These are phyloP conservation scores for Grosmannia huntii DNA, from an alignment of 2,329 filamentous ascomycete genomes.

Conservation along the genomic window DNA sequence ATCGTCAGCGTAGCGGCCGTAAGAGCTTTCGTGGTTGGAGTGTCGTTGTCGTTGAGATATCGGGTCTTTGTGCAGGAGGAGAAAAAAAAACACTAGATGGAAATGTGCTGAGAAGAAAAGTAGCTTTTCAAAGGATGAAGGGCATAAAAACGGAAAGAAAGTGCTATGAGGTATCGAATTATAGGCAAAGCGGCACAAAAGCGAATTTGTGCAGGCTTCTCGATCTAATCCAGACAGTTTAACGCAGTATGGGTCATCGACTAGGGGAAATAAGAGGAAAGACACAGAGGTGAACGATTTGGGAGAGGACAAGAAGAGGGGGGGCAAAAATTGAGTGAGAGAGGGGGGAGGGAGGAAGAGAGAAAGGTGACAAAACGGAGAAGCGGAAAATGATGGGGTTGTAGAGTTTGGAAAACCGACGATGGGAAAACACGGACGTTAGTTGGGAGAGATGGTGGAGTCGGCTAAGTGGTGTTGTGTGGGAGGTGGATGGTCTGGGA, in stretches of 20 bases:
- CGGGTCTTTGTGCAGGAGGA: neutral
- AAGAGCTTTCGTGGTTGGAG: neutral
- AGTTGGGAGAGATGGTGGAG: neutral
- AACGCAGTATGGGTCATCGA: neutral
- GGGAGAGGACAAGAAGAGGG: conserved; percentile 3
- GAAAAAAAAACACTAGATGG: no score
- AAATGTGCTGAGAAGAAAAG: neutral
- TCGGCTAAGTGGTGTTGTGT: neutral
- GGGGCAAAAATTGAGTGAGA: neutral
- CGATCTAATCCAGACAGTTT: neutral
- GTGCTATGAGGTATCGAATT: conserved; percentile 3
- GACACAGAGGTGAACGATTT: neutral
- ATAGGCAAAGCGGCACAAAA: conserved; percentile 22
- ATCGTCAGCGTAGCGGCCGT: neutral
- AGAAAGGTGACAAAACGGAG: conserved; percentile 4
- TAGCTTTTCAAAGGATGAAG: neutral
- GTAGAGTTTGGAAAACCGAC: neutral
- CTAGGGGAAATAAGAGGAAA: neutral
- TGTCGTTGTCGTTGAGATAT: neutral
- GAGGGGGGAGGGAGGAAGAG: neutral
- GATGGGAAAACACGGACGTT: conserved; percentile 1
- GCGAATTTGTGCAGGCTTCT: conserved; percentile 23
- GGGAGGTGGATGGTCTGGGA: neutral
- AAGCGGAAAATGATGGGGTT: conserved; percentile 2
- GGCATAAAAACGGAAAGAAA: neutral